Base-by-base conservation (phyloP, 805 yeast genomes). In the Ogataea pini region DNA sequence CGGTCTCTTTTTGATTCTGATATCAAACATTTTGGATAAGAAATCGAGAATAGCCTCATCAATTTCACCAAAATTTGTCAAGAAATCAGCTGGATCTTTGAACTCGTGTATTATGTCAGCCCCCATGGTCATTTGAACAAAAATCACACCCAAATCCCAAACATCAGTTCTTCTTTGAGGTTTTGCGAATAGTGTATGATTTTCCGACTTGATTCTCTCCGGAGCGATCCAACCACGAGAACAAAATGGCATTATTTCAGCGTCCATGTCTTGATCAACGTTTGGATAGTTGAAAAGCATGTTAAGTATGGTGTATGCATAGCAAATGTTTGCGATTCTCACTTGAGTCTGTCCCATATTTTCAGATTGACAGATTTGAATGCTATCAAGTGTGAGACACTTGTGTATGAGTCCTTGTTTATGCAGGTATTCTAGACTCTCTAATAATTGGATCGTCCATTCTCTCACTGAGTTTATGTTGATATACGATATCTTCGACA, bases 81-180 rank as follows among this genome's bases (percentile, higher is more conserved):
- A 68, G 56, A 86, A 85, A n/a, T 82, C 87, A 32, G 72, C 71
- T 0, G 92, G 89, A 1, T 82, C 78, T 3, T 76, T 69, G 57
- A 72, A 85, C 19, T 76, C 79, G 9, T 79, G 73, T 0, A 79
- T 68, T 1, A 77, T 71, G 40, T 79, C 82, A 2, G 73, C 68
- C 0, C 96, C 92, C 37, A 77, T 71, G 3, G 88, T 72, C 63
- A 84, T 71, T 53, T 86, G 82, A 14, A 83, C 74, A 55, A 92
- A 84, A 6, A 86, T 64, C 0, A 88, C 88, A 7, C 97, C 99
- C 33, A 90, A 68, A 60, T 87, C 87, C 98, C 98, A 94, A 8
- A 94, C 85, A 70, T 94, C 99, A 0, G 97, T 83, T 64, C 89
- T 87, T 31, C 90, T 72, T 48, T 85, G 85, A 12, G 86, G 84